Percentiles rank a stretch among this genome's conserved stretches.
These are phyloP conservation scores for Apiospora aurea DNA, from an alignment of 2,329 filamentous ascomycete genomes.

Conservation along the genomic window DNA sequence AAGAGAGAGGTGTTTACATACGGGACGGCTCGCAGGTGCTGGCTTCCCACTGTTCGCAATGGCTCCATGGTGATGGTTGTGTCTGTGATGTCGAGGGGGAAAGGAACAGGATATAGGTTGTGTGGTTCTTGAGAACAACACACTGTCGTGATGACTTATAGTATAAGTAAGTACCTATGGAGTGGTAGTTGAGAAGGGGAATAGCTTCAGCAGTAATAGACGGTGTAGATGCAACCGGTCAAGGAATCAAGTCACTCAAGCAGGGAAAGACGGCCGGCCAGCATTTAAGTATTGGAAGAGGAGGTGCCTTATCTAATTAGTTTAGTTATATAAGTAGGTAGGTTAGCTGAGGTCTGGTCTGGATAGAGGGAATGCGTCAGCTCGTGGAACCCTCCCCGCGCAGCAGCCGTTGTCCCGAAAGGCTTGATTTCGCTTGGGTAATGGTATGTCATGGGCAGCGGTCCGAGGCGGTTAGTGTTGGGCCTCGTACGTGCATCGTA, in stretches of 20 bases:
- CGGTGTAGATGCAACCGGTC: background rate
- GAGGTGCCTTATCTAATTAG: no score
- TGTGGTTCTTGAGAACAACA: no score
- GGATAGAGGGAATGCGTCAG: background rate
- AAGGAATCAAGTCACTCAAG: background rate
- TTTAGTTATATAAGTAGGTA: background rate
- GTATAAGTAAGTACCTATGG: background rate
- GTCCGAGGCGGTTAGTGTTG: background rate
- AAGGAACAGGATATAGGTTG: background rate
- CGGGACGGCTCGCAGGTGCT: background rate
- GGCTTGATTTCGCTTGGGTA: background rate
- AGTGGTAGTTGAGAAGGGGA: background rate
- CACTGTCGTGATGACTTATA: background rate
- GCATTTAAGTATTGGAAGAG: no score
- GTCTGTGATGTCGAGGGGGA: background rate
- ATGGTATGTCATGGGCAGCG: constrained; percentile 1
- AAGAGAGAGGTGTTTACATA: background rate
- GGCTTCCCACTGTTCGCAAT: constrained; percentile 1
- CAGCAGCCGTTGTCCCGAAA: background rate
- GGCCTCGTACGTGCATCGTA: constrained; percentile 16
- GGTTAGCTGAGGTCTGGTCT: background rate
- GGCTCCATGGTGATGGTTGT: background rate
- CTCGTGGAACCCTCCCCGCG: background rate
- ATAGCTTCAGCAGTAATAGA: background rate
- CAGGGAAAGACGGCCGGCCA: background rate